Evolutionary conservation across 495 filamentous ascomycete species (phyloP).

Genomic region (Aspergillus biplanus): DNA sequence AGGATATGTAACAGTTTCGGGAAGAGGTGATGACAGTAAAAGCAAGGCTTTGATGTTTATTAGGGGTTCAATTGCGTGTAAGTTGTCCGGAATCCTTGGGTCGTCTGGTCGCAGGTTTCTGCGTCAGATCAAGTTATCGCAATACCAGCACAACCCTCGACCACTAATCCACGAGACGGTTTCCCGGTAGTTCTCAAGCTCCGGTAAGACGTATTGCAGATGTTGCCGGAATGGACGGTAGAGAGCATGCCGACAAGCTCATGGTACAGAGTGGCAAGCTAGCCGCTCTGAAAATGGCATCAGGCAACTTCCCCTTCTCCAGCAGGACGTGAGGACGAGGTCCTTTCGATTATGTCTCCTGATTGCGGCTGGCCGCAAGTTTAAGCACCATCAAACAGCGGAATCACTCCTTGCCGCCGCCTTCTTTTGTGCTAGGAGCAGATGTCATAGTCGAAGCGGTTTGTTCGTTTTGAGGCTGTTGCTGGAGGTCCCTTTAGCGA

Average conservation of each 20-base stretch:
- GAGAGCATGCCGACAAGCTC: too few species aligned
- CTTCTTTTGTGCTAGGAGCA: background rate
- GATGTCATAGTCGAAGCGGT: background rate
- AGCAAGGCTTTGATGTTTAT: too few species aligned
- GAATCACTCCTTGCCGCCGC: background rate
- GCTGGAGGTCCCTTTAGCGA: background rate
- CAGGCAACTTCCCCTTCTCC: background rate
- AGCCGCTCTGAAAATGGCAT: background rate
- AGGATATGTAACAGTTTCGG: background rate
- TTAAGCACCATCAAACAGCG: background rate
- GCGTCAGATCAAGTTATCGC: too few species aligned
- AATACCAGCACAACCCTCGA: too few species aligned
- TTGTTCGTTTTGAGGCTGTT: background rate
- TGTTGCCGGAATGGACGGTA: too few species aligned
- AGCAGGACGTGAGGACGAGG: background rate
- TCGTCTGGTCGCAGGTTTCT: too few species aligned
- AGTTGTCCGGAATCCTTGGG: too few species aligned
- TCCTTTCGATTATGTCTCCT: background rate
- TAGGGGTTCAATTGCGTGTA: too few species aligned
- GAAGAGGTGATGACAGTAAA: too few species aligned
- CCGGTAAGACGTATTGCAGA: too few species aligned
- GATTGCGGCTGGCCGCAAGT: background rate
- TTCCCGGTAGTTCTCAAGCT: too few species aligned
- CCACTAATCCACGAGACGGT: too few species aligned
- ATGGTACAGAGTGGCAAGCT: background rate